These are phyloP conservation scores for Gossypium gossypioides DNA, from an alignment of 441 rosid species.

Conservation along the genomic window DNA sequence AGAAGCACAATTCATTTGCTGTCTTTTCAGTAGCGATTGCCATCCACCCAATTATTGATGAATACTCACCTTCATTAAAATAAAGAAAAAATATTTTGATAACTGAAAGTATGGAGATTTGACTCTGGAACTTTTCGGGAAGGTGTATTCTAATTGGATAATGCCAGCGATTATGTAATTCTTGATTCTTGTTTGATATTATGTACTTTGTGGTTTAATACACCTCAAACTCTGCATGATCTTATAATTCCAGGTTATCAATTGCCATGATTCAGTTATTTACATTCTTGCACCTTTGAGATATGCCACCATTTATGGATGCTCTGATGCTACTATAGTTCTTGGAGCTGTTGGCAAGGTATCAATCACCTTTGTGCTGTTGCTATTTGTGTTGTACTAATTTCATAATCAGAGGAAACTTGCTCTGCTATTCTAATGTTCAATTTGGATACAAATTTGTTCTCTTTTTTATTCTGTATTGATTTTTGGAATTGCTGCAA, in stretches of 20 bases:
- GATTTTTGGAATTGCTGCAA: background rate
- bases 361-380: conserved; percentile 6
- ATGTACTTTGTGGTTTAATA: background rate
- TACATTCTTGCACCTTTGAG: conserved; percentile 88
- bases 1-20: background rate
- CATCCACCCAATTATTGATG: background rate
- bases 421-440: background rate
- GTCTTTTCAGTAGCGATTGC: background rate
- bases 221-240: background rate
- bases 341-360: conserved; percentile 99
- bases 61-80: background rate
- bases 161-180: background rate
- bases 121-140: background rate
- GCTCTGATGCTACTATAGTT: conserved; percentile 91
- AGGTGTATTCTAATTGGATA: background rate
- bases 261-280: conserved; percentile 92
- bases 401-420: background rate
- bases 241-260: conserved; percentile 54
- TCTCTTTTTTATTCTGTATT: background rate
- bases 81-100: background rate
- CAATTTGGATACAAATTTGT: background rate
- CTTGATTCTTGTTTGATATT: background rate
- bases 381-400: background rate
- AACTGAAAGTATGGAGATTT: background rate
- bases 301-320: conserved; percentile 87